Conservation (phyloP, 495 filamentous ascomycete genomes). For the Rostrohypoxylon terebratum region DNA sequence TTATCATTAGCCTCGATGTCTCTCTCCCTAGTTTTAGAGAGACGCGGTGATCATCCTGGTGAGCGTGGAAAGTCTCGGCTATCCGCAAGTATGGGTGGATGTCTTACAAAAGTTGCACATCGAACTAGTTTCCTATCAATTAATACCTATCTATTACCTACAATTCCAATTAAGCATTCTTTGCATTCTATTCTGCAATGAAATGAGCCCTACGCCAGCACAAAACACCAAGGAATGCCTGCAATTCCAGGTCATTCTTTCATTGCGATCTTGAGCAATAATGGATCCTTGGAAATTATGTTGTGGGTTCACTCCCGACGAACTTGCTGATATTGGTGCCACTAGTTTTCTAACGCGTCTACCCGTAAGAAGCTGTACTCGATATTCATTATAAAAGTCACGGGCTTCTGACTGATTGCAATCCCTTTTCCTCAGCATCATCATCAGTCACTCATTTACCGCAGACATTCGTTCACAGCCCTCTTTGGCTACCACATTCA, state of each 20-base stretch:
- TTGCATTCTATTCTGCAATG: background rate
- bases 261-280: background rate
- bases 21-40: background rate
- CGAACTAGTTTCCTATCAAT: background rate
- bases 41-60: background rate
- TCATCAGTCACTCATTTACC: conserved; percentile 34
- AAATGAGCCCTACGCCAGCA: background rate
- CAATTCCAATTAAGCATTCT: background rate
- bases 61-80: conserved; percentile 30
- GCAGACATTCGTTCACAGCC: conserved; percentile 43
- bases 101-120: conserved; percentile 23
- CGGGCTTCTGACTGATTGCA: background rate
- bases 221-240: conserved; percentile 42
- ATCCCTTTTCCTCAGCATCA: conserved; percentile 15
- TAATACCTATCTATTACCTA: too few species aligned
- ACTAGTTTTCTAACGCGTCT: conserved; percentile 12
- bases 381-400: conserved; percentile 41
- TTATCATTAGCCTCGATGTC: background rate
- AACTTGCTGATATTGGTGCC: background rate
- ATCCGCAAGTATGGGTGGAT: conserved; percentile 7
- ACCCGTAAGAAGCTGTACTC: background rate
- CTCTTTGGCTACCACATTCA: conserved; percentile 39
- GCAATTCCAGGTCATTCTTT: conserved; percentile 42
- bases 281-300: conserved; percentile 35
- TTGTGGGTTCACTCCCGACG: conserved; percentile 26